These are phyloP conservation scores for Pholiota molesta DNA, from an alignment of 768 basidiomycete species.

Conservation along the genomic window DNA sequence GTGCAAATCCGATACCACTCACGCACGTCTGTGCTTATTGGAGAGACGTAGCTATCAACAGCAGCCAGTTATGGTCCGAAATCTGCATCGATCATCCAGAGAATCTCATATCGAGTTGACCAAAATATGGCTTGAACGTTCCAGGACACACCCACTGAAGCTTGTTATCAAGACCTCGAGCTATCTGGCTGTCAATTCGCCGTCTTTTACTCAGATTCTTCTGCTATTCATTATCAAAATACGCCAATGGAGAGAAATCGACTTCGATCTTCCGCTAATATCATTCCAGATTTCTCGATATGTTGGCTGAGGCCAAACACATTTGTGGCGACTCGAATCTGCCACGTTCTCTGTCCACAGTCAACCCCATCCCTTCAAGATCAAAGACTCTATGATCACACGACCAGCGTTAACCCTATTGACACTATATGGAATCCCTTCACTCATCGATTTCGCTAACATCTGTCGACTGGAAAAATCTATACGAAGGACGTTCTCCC, in stretches of 20 bases:
- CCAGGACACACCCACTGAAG: slow-evolving; percentile 12
- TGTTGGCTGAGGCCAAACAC: background rate
- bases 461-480: slow-evolving; percentile 7
- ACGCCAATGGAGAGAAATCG: background rate
- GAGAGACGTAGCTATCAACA: slow-evolving; percentile 16
- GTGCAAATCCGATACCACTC: slow-evolving; percentile 17
- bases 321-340: background rate
- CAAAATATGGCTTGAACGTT: slow-evolving; percentile 19
- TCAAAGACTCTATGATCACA: slow-evolving; percentile 1
- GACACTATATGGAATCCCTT: slow-evolving; percentile 2
- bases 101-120: slow-evolving; percentile 7
- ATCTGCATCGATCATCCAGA: slow-evolving; percentile 15
- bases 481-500: slow-evolving; percentile 1
- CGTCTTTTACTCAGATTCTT: background rate
- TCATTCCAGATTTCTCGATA: background rate
- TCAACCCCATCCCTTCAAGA: background rate
- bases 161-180: slow-evolving; percentile 3
- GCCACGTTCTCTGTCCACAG: background rate
- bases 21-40: slow-evolving; percentile 25
- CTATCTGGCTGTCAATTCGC: background rate
- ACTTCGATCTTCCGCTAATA: background rate
- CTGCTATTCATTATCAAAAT: background rate
- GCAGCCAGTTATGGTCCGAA: slow-evolving; percentile 19
- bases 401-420: background rate
- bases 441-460: background rate